Base-by-base conservation (phyloP, 228 moss, liverwort and hornwort species). In the Sphagnum magellanicum region DNA sequence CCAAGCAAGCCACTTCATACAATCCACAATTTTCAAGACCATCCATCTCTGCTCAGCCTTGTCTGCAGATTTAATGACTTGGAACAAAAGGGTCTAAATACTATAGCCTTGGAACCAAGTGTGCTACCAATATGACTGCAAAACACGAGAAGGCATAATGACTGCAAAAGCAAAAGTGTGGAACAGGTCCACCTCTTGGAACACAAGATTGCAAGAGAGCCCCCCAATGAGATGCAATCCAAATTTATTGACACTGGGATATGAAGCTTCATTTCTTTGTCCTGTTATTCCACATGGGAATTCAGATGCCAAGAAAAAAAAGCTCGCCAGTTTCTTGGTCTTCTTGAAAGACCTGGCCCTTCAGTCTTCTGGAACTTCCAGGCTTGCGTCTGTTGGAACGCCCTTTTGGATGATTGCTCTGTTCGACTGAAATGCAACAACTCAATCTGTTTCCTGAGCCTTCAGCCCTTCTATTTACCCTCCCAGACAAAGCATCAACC, bases 271-370 rank as follows among this genome's bases (percentile, higher is more conserved):
- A n/a, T 59, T 68, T 47, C 8, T 47, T 48, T 48, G 59, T 48
- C 57, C 49, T 11, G 50, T 6, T 49, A 59, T 4, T 8, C 67
- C 6, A 10, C 49, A 32, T 32, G 32, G 32, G 32, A 32, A 32
- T 32, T 75, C n/a, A 66, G 60, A 53, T 71, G 49, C 72, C 48
- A 32, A 77, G 65, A 16, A 77, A 75, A 78, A 82, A 80, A 12
- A 86, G 51, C 78, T 86, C 82, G 73, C 82, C 86, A 66, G 86
- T 82, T 75, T 86, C 86, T 32, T 73, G 69, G 74, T 82, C 86
- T 64, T 77, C 85, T 75, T 79, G 79, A 46, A 74, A 67, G 46
- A 75, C 17, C 51, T 78, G 73, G 52, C 59, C 67, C 72, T 68
- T 74, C 0, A 71, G 67, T 74, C 70, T 78, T 6, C 51, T 12